Conservation (phyloP, 192 early-diverging fungal species). For the Mycoemilia scoparia region DNA sequence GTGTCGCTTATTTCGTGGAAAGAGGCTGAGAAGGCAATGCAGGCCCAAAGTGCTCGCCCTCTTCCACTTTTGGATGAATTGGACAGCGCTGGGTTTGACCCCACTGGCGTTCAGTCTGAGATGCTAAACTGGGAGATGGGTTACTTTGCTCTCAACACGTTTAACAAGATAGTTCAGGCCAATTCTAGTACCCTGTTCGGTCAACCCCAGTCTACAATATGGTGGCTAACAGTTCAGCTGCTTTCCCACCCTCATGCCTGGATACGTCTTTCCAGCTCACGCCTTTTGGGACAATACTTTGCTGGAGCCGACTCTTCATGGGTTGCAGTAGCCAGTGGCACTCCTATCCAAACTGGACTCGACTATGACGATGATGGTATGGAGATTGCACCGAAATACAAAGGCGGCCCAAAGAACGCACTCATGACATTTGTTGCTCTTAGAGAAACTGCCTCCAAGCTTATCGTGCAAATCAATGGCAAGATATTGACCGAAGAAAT, state of each 20-base stretch:
- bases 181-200: conserved; percentile 34
- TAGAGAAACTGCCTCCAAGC: conserved; percentile 29
- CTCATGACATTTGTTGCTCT: conserved; percentile 20
- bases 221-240: conserved; percentile 43
- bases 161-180: conserved; percentile 44
- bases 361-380: not conserved
- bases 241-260: conserved; percentile 80
- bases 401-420: conserved; percentile 10
- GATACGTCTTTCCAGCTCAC: conserved; percentile 53
- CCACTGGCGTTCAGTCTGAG: conserved; percentile 26
- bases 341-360: not conserved
- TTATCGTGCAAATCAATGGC: conserved; percentile 48
- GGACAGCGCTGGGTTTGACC: conserved; percentile 10
- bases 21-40: conserved; percentile 20
- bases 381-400: conserved; percentile 11
- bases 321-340: conserved; percentile 18
- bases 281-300: conserved; percentile 66
- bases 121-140: conserved; percentile 59
- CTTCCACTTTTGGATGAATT: conserved; percentile 2
- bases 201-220: conserved; percentile 33
- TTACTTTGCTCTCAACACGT: conserved; percentile 65
- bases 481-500: conserved; percentile 50
- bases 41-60: conserved; percentile 1
- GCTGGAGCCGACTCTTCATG: conserved; percentile 39
- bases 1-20: conserved; percentile 25